Base-by-base conservation (phyloP, 1,284 basidiomycete species). In the Mycena sp. region DNA sequence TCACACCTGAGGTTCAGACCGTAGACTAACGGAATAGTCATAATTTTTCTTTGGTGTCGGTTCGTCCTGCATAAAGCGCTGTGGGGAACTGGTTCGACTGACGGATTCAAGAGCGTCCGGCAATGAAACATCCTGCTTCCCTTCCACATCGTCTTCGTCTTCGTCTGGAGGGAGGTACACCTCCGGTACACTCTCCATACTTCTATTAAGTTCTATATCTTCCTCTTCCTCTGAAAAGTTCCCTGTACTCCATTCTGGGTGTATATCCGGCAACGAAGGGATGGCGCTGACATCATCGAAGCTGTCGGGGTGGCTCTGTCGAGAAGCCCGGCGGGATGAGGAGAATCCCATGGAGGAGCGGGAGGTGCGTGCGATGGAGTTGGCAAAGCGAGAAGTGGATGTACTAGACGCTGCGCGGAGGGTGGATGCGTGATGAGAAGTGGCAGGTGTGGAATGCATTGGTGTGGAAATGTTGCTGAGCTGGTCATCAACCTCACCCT, bases 331-430 rank as follows among this genome's bases (percentile, higher is more conserved):
- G 32, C 75, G 80, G 59, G 75, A 79, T 53, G 58, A 79, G 70
- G 71, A 79, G 65, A 69, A 74, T 74, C 43, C 62, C 62, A 59
- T 73, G 67, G 72, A 78, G 3, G 84, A 85, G 63, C 78, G 82
- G 14, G 83, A 78, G 3, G 84, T 85, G 63, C 78, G 82, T 19
- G 83, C 83, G 58, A 92, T 82, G 1, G 91, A 92, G 53, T 82
- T 82, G 0, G 90, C 89, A 71, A 92, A 91, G n/a, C 90, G 84
- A n/a, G 84, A 81, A 2, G 88, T 84, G 69, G 89, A 83, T 11
- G 85, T 81, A 69, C 86, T 88, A 0, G 85, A 83, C 30, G 83
- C 79, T 0, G 83, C 77, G 43, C 84, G 81, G 26, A 87, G 77
- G 0, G 86, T 85, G 3, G 83, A 81, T 12, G 78, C 78, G 58